Conservation (phyloP, 805 yeast species). For the Millerozyma acaciae region DNA sequence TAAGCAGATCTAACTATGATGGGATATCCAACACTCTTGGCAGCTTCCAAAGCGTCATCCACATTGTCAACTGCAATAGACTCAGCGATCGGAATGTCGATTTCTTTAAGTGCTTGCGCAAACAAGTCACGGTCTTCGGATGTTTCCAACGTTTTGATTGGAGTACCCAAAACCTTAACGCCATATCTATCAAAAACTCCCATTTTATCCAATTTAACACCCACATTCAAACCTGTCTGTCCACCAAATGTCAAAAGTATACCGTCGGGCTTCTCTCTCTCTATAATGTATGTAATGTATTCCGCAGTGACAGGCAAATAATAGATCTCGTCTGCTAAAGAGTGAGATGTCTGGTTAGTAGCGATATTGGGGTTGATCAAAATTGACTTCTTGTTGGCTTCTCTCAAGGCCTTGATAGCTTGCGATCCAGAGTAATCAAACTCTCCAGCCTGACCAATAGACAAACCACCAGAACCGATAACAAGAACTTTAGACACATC, state of each 20-base stretch:
- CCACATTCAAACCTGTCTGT: constrained; percentile 95
- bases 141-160: constrained; percentile 90
- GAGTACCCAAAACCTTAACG: constrained; percentile 95
- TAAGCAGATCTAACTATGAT: constrained; percentile 96
- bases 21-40: constrained; percentile 85
- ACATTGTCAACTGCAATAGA: constrained; percentile 80
- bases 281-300: constrained; percentile 90
- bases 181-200: constrained; percentile 88
- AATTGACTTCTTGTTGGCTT: constrained; percentile 80
- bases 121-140: constrained; percentile 98
- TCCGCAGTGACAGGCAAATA: constrained; percentile 96
- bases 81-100: constrained; percentile 91
- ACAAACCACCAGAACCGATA: constrained; percentile 95
- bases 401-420: constrained; percentile 92
- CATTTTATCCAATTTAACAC: constrained; percentile 91
- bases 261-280: constrained; percentile 95
- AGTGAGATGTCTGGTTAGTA: constrained; percentile 93
- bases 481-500: constrained; percentile 85
- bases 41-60: constrained; percentile 82
- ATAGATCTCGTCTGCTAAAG: constrained; percentile 92
- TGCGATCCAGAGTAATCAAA: constrained; percentile 97
- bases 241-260: constrained; percentile 96
- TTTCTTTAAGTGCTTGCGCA: constrained; percentile 91
- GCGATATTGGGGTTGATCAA: constrained; percentile 95
- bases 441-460: constrained; percentile 98